Evolutionary conservation across 352 stramenopile species (phyloP).

Genomic region (Phytophthora multivora): DNA sequence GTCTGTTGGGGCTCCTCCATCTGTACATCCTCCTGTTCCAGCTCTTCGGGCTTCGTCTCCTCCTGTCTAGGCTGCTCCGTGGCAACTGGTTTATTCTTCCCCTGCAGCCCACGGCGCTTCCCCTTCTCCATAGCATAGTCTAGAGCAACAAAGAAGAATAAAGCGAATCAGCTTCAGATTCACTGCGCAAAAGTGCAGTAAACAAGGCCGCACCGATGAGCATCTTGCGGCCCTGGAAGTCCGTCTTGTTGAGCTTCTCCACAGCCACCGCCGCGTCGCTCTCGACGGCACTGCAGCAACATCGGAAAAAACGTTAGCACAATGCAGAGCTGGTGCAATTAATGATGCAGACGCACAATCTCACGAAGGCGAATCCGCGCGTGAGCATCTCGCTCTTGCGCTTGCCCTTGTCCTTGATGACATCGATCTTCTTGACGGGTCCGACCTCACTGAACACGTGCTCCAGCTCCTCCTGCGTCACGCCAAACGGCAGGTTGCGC

Average conservation of each 20-base stretch:
- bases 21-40: slow-evolving; percentile 21
- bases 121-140: slow-evolving; percentile 81
- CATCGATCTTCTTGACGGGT: slow-evolving; percentile 85
- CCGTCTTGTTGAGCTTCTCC: slow-evolving; percentile 75
- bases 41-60: slow-evolving; percentile 14
- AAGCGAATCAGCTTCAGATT: background rate
- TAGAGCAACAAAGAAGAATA: slow-evolving; percentile 18
- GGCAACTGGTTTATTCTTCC: slow-evolving; percentile 11
- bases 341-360: slow-evolving; percentile 62
- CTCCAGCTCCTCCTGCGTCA: slow-evolving; percentile 87
- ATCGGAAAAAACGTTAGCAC: background rate
- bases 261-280: slow-evolving; percentile 72
- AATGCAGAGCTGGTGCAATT: background rate
- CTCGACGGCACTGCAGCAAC: slow-evolving; percentile 61
- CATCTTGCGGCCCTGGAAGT: slow-evolving; percentile 83
- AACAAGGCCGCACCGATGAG: slow-evolving; percentile 61
- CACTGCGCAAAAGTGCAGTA: background rate
- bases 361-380: slow-evolving; percentile 86
- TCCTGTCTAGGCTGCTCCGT: slow-evolving; percentile 14
- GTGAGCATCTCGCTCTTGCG: slow-evolving; percentile 80
- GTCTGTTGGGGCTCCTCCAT: slow-evolving; percentile 18
- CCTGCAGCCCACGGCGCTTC: slow-evolving; percentile 35
- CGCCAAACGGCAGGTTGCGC: slow-evolving; percentile 86
- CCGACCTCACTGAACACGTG: slow-evolving; percentile 82
- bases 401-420: slow-evolving; percentile 91